A percentile compares a stretch with the other conserved stretches of the same genome.
phyloP scores from a whole-genome alignment of 805 yeast species.

The Candida alai region DNA sequence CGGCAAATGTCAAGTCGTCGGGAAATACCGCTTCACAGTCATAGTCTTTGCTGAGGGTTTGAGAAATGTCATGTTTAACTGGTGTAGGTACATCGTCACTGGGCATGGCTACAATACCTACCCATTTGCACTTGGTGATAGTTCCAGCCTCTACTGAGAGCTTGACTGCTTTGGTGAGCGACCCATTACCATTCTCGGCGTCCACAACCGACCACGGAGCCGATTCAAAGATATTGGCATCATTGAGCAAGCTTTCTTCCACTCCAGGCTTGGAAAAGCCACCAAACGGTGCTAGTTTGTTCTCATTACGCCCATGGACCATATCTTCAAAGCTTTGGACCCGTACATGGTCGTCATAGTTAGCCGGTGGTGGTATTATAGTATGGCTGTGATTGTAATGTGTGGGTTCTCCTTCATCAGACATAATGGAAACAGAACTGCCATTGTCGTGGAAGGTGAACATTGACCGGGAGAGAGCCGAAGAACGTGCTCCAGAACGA shows the following conservation, averaged over 20 bases:
- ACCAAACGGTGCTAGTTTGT: constrained; percentile 59
- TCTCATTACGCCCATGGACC: constrained; percentile 21
- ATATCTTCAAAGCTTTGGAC: constrained; percentile 24
- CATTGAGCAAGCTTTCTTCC: constrained; percentile 39
- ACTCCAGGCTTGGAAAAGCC: constrained; percentile 67
- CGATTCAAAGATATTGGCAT: constrained; percentile 46
- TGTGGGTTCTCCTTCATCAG: constrained; percentile 29
- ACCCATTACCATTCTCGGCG: constrained; percentile 80
- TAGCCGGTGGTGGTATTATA: background rate
- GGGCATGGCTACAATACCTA: constrained; percentile 92
- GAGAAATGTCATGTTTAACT: constrained; percentile 52
- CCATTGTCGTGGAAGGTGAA: constrained; percentile 19
- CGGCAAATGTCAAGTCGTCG: constrained; percentile 76
- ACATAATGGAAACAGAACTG: constrained; percentile 27
- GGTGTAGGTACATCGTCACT: constrained; percentile 69
- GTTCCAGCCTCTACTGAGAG: constrained; percentile 42
- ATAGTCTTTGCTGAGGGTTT: constrained; percentile 44
- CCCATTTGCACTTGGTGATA: constrained; percentile 54
- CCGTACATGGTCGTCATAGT: constrained; percentile 10
- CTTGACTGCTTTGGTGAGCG: constrained; percentile 78
- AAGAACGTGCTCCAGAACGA: no score
- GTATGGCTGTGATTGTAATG: constrained; percentile 2
- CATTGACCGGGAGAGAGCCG: no score
- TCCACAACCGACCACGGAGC: constrained; percentile 74
- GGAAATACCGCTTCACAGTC: constrained; percentile 65